Base-by-base conservation (phyloP, 495 filamentous ascomycete genomes). In the Coniosporium apollinis region DNA sequence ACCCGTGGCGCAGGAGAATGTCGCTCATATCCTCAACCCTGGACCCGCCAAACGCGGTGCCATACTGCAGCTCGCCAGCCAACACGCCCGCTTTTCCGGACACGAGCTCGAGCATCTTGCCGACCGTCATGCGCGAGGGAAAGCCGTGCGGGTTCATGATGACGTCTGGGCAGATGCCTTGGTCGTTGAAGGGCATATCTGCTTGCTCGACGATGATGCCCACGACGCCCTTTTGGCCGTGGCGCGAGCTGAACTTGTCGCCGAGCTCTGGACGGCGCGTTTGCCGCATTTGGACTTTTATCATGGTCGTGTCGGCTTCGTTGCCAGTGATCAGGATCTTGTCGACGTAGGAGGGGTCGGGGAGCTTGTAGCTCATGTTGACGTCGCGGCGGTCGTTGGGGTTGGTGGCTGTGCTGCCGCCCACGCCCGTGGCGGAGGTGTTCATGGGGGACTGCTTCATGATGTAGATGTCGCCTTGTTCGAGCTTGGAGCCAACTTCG, bases 61-160 rank as follows among this genome's bases (percentile, higher is more conserved):
- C 89, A 51, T 91, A 93, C 34, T 87, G 73, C 30, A 80, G 69
- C 19, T 74, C 73, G 2, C 91, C 91, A 19, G 72, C 64, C 14
- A 96, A 52, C 2, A 96, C 75, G 17, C 85, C 80, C 2, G 91
- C 87, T 57, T 99, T 99, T 31, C 91, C 91, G 1, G 87, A 79
- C 9, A 99, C 66, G 28, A 93, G 76, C 55, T 99, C 89, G 34
- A 99, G 67, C 66, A 99, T 82, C 56, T 99, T 96, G 7, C 91
- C 89, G 45, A 99, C 91, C 31, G 89, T 99, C 89, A 99, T 99
- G 54, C 89, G 89, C 8, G 86, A 94, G 5, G 89, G 89, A 67
- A 99, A 96, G 72, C 91, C 89, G 59, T 99, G 89, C 1, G 89
- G 89, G 62, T 99, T 99, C 91, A 99, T 99, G 72, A 99, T 99